phyloP scores from a whole-genome alignment of 768 basidiomycete genomes.

The Suillus decipiens region DNA sequence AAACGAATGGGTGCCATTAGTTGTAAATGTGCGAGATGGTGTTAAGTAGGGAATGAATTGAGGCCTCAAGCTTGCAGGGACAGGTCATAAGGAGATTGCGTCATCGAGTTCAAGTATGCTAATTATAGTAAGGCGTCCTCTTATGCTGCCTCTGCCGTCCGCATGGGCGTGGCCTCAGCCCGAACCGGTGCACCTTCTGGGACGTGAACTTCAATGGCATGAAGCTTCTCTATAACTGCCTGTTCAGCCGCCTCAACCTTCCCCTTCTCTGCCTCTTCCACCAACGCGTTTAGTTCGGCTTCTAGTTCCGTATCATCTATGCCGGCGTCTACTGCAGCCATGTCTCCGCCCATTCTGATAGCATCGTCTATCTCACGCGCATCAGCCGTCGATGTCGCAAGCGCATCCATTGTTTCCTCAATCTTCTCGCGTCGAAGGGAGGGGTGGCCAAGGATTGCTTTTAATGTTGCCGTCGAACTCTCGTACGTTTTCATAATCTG shows the following conservation, averaged over 20 bases:
- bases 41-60: slow-evolving; percentile 1
- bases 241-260: slow-evolving; percentile 37
- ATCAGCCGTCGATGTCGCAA: slow-evolving; percentile 81
- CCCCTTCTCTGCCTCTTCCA: slow-evolving; percentile 44
- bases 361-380: slow-evolving; percentile 82
- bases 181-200: slow-evolving; percentile 5
- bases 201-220: slow-evolving; percentile 20
- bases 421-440: slow-evolving; percentile 76
- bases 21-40: slow-evolving; percentile 26
- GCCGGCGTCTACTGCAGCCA: slow-evolving; percentile 48
- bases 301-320: slow-evolving; percentile 60
- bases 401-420: slow-evolving; percentile 84
- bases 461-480: slow-evolving; percentile 77
- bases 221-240: slow-evolving; percentile 21
- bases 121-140: neutral
- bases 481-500: slow-evolving; percentile 89
- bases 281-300: slow-evolving; percentile 63
- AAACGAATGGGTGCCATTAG: slow-evolving; percentile 70
- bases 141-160: neutral
- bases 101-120: neutral
- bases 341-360: slow-evolving; percentile 66
- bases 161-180: neutral
- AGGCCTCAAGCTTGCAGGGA: neutral
- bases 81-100: slow-evolving; percentile 14
- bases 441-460: slow-evolving; percentile 76